Evolutionary conservation across 768 basidiomycete species (phyloP).

Genomic region (Lentinula lateritia): DNA sequence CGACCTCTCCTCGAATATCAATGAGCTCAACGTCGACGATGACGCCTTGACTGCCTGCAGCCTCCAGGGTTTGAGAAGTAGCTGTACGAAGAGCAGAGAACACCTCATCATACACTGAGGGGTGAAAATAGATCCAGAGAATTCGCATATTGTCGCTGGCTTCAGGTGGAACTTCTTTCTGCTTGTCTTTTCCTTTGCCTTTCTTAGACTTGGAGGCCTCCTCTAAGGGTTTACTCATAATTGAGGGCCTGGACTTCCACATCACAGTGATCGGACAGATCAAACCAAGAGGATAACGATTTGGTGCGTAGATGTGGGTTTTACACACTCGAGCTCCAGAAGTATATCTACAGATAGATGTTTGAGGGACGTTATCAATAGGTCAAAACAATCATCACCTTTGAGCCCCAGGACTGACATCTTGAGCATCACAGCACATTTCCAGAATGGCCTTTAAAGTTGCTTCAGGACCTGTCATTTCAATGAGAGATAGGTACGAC

Average conservation of each 20-base stretch:
- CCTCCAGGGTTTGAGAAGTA: conserved; percentile 44
- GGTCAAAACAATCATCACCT: conserved; percentile 34
- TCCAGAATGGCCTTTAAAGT: conserved; percentile 49
- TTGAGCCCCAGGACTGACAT: conserved; percentile 49
- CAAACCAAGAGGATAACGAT: conserved; percentile 61
- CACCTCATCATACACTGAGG: conserved; percentile 57
- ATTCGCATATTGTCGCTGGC: conserved; percentile 21
- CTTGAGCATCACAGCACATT: conserved; percentile 60
- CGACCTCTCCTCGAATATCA: conserved; percentile 67
- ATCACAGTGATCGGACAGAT: conserved; percentile 69
- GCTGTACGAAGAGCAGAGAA: conserved; percentile 46
- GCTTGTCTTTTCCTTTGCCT: conserved; percentile 26
- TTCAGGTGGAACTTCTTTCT: background rate
- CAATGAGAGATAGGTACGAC: conserved; percentile 75
- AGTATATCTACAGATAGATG: conserved; percentile 41
- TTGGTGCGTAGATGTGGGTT: conserved; percentile 59
- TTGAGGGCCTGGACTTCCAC: conserved; percentile 41
- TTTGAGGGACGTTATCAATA: background rate
- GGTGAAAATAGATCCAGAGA: conserved; percentile 80
- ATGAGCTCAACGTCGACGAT: conserved; percentile 53
- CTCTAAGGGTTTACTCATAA: background rate
- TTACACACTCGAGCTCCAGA: conserved; percentile 63
- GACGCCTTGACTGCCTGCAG: conserved; percentile 16
- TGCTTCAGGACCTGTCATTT: conserved; percentile 60
- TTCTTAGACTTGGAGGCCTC: conserved; percentile 15